A percentile compares a stretch with the other conserved stretches of the same genome.
Conservation (phyloP, 2,329 filamentous ascomycete species). For the Oidium heveae region DNA sequence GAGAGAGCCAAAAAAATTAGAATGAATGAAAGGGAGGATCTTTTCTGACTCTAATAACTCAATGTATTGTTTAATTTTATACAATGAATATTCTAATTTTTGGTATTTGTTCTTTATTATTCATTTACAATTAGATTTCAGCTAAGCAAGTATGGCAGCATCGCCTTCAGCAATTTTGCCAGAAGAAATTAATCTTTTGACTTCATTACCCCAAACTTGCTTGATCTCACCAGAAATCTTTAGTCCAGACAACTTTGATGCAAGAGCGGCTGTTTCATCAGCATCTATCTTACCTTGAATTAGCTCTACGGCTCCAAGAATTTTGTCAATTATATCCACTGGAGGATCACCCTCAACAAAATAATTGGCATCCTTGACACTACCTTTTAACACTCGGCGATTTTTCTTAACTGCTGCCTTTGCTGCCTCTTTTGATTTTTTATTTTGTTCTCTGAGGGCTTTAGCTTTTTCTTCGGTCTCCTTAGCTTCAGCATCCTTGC, state of each 20-base stretch:
- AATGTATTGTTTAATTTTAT: no score
- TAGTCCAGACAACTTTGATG: slow-evolving; percentile 52
- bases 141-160: no score
- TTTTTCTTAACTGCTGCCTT: slow-evolving; percentile 99
- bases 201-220: slow-evolving; percentile 53
- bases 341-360: slow-evolving; percentile 50
- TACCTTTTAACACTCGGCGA: slow-evolving; percentile 85
- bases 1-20: no score
- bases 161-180: no score
- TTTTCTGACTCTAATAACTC: background rate
- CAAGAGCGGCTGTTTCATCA: slow-evolving; percentile 70
- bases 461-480: slow-evolving; percentile 77
- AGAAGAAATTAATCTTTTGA: slow-evolving; percentile 31
- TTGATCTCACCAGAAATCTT: slow-evolving; percentile 72
- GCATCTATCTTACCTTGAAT: slow-evolving; percentile 72
- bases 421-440: slow-evolving; percentile 96
- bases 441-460: slow-evolving; percentile 52
- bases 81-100: no score
- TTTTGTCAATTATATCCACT: slow-evolving; percentile 55
- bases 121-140: no score
- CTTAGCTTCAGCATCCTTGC: slow-evolving; percentile 53
- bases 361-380: slow-evolving; percentile 96
- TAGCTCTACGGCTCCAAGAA: slow-evolving; percentile 64
- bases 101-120: no score
- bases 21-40: no score